Evolutionary conservation across 2,329 filamentous ascomycete genomes (phyloP).

Genomic region (Penicillium sp.): DNA sequence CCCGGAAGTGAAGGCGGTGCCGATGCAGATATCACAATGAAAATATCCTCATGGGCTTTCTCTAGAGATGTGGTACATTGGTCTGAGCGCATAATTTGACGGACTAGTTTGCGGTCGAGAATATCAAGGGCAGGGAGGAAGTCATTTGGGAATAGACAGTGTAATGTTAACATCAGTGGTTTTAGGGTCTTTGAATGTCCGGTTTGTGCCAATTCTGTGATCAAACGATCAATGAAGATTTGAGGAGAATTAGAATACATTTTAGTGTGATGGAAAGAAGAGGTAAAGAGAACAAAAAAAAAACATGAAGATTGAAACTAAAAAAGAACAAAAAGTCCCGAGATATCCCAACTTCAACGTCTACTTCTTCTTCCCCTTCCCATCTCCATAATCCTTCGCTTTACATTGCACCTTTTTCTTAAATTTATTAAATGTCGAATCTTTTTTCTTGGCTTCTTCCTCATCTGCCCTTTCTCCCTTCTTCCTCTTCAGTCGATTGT

Average conservation of each 20-base stretch:
- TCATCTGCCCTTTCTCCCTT: not conserved
- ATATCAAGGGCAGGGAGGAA: constrained; percentile 84
- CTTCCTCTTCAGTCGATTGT: not conserved
- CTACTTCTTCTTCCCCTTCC: not conserved
- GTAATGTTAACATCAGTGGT: constrained; percentile 71
- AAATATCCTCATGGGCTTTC: constrained; percentile 42
- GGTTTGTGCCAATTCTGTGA: constrained; percentile 22
- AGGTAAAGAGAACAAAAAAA: not conserved
- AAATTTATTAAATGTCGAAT: not conserved
- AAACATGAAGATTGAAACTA: not conserved
- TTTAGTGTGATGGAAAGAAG: not conserved
- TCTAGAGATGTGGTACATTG: not conserved
- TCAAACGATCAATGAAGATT: constrained; percentile 28
- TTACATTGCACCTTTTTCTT: not conserved
- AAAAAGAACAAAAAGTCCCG: not conserved
- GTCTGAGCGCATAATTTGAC: constrained; percentile 45
- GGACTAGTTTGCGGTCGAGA: constrained; percentile 74
- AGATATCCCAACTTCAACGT: not conserved
- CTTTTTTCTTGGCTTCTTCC: not conserved
- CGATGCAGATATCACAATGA: constrained; percentile 65
- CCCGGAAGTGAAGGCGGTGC: constrained; percentile 27
- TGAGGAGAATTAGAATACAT: constrained; percentile 8
- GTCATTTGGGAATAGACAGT: constrained; percentile 78
- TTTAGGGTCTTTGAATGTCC: constrained; percentile 38
- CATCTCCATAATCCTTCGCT: not conserved